These are phyloP conservation scores for Ceratobasidium sp. DNA, from an alignment of 1,284 basidiomycete species.

Conservation along the genomic window DNA sequence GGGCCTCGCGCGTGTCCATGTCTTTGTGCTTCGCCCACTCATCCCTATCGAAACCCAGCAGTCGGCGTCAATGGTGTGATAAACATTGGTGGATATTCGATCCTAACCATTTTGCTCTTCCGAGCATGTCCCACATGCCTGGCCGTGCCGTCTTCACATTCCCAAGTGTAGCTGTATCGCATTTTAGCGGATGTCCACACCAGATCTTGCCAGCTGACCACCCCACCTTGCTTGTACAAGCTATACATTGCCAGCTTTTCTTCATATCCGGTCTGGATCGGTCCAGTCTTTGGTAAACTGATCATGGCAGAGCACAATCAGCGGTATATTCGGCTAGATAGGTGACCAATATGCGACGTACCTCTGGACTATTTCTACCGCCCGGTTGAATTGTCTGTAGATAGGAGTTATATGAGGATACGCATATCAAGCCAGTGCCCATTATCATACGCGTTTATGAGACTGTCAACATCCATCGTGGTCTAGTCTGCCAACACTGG, in stretches of 20 bases:
- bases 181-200: conserved; percentile 38
- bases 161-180: conserved; percentile 78
- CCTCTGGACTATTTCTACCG: conserved; percentile 91
- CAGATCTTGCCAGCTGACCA: conserved; percentile 36
- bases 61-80: not conserved
- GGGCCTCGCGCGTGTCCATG: conserved; percentile 79
- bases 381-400: conserved; percentile 82
- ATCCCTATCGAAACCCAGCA: conserved; percentile 65
- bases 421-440: not conserved
- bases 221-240: conserved; percentile 88
- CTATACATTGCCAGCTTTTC: conserved; percentile 96
- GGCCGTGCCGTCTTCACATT: conserved; percentile 83
- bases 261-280: conserved; percentile 96
- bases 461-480: conserved; percentile 38
- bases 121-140: conserved; percentile 91
- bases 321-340: not conserved
- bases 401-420: not conserved
- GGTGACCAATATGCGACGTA: conserved; percentile 39
- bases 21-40: conserved; percentile 94
- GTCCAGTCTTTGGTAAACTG: conserved; percentile 87
- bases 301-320: not conserved
- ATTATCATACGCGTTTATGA: conserved; percentile 40
- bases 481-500: conserved; percentile 6
- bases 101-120: conserved; percentile 88
- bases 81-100: too few relatives aligned